phyloP scores from a whole-genome alignment of 352 stramenopile species.

The Phytopythium ostracodes region DNA sequence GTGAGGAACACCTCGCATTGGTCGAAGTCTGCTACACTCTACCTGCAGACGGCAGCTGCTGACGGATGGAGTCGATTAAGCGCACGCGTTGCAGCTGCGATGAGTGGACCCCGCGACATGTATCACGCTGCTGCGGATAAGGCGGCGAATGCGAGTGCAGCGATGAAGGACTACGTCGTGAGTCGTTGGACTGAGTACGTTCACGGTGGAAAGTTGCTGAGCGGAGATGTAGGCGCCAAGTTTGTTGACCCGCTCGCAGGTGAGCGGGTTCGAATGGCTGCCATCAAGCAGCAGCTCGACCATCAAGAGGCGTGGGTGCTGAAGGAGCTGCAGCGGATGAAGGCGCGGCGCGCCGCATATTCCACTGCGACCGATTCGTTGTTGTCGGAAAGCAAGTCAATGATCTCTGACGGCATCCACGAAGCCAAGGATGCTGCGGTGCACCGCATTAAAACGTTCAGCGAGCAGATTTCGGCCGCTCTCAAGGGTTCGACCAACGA shows the following conservation, averaged over 20 bases:
- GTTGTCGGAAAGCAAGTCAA: slow-evolving; percentile 31
- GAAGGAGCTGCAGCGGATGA: slow-evolving; percentile 42
- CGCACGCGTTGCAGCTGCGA: background rate
- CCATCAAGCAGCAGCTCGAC: slow-evolving; percentile 14
- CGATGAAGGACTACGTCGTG: background rate
- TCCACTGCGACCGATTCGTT: slow-evolving; percentile 29
- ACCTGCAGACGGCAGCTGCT: background rate
- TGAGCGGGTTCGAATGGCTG: background rate
- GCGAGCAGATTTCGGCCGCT: slow-evolving; percentile 20
- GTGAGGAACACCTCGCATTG: background rate
- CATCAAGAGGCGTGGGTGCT: slow-evolving; percentile 36
- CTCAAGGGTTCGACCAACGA: background rate
- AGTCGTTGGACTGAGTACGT: background rate
- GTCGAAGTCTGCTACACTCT: background rate
- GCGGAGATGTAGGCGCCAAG: background rate
- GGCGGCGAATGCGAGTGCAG: background rate
- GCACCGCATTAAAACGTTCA: slow-evolving; percentile 34
- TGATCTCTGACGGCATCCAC: slow-evolving; percentile 32
- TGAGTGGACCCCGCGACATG: background rate
- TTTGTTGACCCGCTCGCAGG: background rate
- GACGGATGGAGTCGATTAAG: background rate
- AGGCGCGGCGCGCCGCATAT: slow-evolving; percentile 34
- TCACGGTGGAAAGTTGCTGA: background rate
- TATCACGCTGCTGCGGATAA: background rate
- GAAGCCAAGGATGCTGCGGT: slow-evolving; percentile 33